Base-by-base conservation (phyloP, 768 basidiomycete genomes). In the Russula virescens region DNA sequence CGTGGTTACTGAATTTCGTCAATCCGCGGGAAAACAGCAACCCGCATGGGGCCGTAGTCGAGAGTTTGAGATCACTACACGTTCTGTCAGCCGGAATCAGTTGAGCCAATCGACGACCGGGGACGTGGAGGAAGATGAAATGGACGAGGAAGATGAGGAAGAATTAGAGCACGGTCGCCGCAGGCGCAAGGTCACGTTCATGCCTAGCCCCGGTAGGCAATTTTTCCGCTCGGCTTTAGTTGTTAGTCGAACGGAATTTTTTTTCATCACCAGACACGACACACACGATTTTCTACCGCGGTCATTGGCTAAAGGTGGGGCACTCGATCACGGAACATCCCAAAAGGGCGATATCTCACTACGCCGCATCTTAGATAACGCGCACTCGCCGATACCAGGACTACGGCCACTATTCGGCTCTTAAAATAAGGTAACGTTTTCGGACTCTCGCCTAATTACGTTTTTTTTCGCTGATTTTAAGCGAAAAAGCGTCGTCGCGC, bases 51-150 rank as follows among this genome's bases (percentile, higher is more conserved):
- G 89, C 8, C 83, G 87, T 51, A 91, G 89, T 73, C 81, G 91
- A 49, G 91, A 93, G 73, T 93, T 93, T 71, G 91, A 93, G 73
- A 92, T 93, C 66, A 92, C 89, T 16, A 93, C 91, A 16, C 87
- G 90, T 52, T 81, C 88, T 7, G 77, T 82, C 19, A 80, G 82
- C 55, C 83, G 88, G 46, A 83, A 80, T 64, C 83, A 83, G 52
- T 75, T 91, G 67, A 84, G 79, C 54, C 81, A 86, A 67, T 77
- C 81, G 40, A 89, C 88, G 0, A 79, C 86, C 8, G 91, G 91
- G 26, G 89, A 92, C 70, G 61, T 91, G 53, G 87, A 90, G 46
- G 89, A 90, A 11, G 88, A 89, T n/a, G 66, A 66, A 34, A 58
- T 62, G n/a, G 86, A 88, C 6, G 86, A 84, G 8, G 81, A 80